Base-by-base conservation (phyloP, 176 grass and related monocot species). In the Phoenix dactylifera region DNA sequence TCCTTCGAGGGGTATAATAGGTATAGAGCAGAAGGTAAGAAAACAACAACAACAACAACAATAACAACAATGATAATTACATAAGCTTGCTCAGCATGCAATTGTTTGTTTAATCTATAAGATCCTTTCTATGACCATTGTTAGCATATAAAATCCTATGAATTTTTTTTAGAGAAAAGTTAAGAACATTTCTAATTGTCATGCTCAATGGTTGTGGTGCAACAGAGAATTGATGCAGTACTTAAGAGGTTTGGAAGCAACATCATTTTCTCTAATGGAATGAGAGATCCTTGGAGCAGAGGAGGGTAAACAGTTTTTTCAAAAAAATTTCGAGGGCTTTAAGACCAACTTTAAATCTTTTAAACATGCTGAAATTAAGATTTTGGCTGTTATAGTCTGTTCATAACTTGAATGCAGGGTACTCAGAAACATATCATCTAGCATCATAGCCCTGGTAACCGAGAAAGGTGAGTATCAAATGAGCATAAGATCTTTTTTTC, bases 281-380 rank as follows among this genome's bases (percentile, higher is more conserved):
- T 98, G 93, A 83, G 82, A 59, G 93, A 92, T 51, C 93, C 93
- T 9, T 98, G 93, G 93, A 98, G 93, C 60, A 72, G 84, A 59
- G 87, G 87, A 57, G 93, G 93, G 93, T 92, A 88, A 73, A 6
- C 16, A 23, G 0, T 4, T 58, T 55, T 1, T 75, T 16, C 18
- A 67, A 72, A 5, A 44, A 14, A 35, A 12, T 14, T 14, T 44
- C 3, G 1, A 2, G 35, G 14, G 10, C 35, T 44, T 44, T 44
- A 44, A 14, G 35, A 14, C 9, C 35, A 44, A 14, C 35, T 44
- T 44, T 44, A 44, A 44, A 44, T 44, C 35, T 44, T 44, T 44
- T 44, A 12, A 14, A 44, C 12, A 12, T 44, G 9, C 10, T 44
- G 3, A 44, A 14, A 44, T 44, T 10, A 44, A 44, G 35, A 44